These are phyloP conservation scores for Colletotrichum ledebouriae DNA, from an alignment of 2,329 filamentous ascomycete species.

Conservation along the genomic window DNA sequence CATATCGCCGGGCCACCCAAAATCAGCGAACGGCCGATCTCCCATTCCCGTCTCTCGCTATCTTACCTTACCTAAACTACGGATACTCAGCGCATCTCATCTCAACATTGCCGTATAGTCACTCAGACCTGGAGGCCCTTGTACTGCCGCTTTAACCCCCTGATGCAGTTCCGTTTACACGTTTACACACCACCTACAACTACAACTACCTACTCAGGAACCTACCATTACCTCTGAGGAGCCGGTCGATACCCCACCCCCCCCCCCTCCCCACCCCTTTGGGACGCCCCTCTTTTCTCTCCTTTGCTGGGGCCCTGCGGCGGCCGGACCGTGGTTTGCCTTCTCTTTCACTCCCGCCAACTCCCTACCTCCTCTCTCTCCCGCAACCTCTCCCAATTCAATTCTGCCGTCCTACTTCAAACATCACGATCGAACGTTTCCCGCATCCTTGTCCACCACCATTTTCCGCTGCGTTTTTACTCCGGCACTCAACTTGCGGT, in stretches of 20 bases:
- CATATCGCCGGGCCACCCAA: constrained; percentile 65
- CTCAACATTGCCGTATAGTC: too few species aligned
- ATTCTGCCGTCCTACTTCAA: constrained; percentile 23
- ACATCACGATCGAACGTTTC: constrained; percentile 52
- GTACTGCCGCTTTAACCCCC: too few species aligned
- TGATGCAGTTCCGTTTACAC: too few species aligned
- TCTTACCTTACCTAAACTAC: too few species aligned
- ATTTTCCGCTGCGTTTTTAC: background rate
- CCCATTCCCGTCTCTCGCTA: background rate
- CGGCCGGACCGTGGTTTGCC: constrained; percentile 21
- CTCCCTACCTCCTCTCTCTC: constrained; percentile 18
- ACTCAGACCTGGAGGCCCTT: too few species aligned
- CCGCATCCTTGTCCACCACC: constrained; percentile 43
- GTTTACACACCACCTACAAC: too few species aligned
- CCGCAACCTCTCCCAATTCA: constrained; percentile 18
- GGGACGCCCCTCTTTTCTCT: background rate
- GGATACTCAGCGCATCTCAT: too few species aligned
- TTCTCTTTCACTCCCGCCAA: constrained; percentile 43
- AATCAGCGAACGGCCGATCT: constrained; percentile 38
- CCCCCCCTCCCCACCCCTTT: too few species aligned
- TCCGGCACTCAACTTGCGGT: background rate
- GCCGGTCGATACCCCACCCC: too few species aligned
- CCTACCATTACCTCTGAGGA: too few species aligned
- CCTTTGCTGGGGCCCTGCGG: background rate
- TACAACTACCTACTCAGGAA: too few species aligned